Evolutionary conservation across 2,329 filamentous ascomycete species (phyloP).

Genomic region (Diaporthe sp.): DNA sequence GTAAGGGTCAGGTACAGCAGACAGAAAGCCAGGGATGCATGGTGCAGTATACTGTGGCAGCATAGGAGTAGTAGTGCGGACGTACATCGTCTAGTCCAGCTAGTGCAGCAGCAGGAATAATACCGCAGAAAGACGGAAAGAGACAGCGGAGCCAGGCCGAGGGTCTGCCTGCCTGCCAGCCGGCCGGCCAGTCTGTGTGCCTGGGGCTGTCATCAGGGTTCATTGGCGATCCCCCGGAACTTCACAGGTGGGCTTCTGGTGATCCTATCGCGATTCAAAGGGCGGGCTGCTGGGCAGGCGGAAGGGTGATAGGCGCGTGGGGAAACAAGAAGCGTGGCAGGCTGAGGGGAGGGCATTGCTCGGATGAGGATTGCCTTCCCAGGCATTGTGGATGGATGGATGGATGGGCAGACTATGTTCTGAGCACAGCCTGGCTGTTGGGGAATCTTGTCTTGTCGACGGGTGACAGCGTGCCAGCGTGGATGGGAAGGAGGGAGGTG

Average conservation of each 20-base stretch:
- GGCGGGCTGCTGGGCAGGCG: neutral
- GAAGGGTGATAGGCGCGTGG: conserved; percentile 26
- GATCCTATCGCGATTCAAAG: conserved; percentile 10
- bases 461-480: neutral
- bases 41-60: neutral
- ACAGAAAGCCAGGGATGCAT: conserved; percentile 4
- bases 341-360: conserved; percentile 15
- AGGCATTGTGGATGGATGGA: conserved; percentile 7
- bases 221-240: conserved; percentile 26
- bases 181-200: neutral
- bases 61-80: neutral
- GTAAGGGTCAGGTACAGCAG: conserved; percentile 10
- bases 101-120: conserved; percentile 7
- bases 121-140: conserved; percentile 3
- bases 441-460: neutral
- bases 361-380: conserved; percentile 13
- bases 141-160: conserved; percentile 23
- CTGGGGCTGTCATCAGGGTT: conserved; percentile 27
- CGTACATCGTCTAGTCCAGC: neutral
- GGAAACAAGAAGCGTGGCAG: conserved; percentile 29
- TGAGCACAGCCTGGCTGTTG: conserved; percentile 9
- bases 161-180: neutral
- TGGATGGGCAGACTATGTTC: neutral
- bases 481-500: neutral
- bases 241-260: conserved; percentile 15